Evolutionary conservation across 768 basidiomycete species (phyloP), one percentile per base, ranked within the genome.

Genomic region (Dacryopinax spathularia): DNA sequence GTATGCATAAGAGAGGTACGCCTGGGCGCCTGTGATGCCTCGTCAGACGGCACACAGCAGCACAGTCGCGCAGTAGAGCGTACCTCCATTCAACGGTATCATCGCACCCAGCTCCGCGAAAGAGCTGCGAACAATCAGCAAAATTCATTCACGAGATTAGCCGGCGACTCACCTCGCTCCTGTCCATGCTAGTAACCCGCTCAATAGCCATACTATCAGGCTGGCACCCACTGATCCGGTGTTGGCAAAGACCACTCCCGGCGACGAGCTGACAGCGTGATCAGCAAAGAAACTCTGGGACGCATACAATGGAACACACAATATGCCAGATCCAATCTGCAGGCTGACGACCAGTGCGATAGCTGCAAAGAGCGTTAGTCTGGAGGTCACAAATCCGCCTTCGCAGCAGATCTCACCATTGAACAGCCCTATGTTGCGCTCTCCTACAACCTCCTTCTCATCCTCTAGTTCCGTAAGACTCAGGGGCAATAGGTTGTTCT

Each of bases 251-350:
- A 97, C 85, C 29, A 97, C 84, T 1, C 95, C 95, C 1, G 94
- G 92, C 4, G 91, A 93, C 2, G 91, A 93, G 75, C 90, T 92
- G 64, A 29, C 60, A 43, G 7, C 5, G 20, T 66, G 27, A 33
- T 20, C 22, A 31, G 16, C 20, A 41, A 25, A 20, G 1, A 62
- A 36, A 20, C 41, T 7, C 34, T 66, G 1, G 60, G 18, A 18
- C 34, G 9, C 27, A 3, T 43, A 34, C n/a, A 33, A 56, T 22
- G 20, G n/a, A 20, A 72, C 86, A 67, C 70, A 91, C 90, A 95
- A 96, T 64, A 96, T 96, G 34, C 92, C 92, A 18, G 91, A 94
- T 16, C 92, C 92, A 70, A 87, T 88, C 79, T 94, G 91, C 68
- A 83, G 74, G 6, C 92, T 91, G 18, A 89, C 84, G 66, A 93